phyloP scores from a whole-genome alignment of 179 eudicot genomes.

The Patellifolia procumbens region DNA sequence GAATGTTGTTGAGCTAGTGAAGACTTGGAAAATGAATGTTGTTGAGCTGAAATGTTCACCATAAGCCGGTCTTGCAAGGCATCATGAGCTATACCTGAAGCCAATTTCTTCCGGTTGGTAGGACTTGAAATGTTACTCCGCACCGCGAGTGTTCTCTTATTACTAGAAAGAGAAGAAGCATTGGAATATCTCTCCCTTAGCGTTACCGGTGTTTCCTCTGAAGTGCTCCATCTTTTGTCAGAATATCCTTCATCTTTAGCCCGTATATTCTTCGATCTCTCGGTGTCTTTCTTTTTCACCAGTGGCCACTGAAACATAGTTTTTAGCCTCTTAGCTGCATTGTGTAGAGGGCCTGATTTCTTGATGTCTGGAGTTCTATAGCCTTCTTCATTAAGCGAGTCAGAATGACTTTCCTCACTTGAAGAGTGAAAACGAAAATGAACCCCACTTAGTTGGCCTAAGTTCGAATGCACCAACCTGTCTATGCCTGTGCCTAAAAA shows the following conservation, averaged over 20 bases:
- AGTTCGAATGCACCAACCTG: conserved; percentile 32
- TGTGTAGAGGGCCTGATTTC: conserved; percentile 36
- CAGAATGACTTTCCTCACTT: conserved; percentile 44
- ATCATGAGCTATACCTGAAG: conserved; percentile 59
- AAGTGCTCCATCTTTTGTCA: conserved; percentile 29
- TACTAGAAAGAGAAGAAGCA: conserved; percentile 47
- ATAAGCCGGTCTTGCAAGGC: conserved; percentile 55
- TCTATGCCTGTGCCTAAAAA: conserved; percentile 58
- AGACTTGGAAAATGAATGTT: conserved; percentile 11
- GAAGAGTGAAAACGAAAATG: conserved; percentile 37
- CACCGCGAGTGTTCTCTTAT: conserved; percentile 70
- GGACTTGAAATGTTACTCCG: conserved; percentile 86
- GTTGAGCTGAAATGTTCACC: conserved; percentile 27
- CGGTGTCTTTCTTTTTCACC: conserved; percentile 36
- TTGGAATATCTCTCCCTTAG: conserved; percentile 65
- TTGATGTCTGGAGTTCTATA: conserved; percentile 32
- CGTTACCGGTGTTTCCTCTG: conserved; percentile 55
- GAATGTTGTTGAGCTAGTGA: conserved; percentile 20
- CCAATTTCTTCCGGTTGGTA: conserved; percentile 66
- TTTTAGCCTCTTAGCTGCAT: conserved; percentile 55
- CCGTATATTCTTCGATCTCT: conserved; percentile 33
- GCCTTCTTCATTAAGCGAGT: conserved; percentile 33
- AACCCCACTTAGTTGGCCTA: conserved; percentile 26
- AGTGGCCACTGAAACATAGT: conserved; percentile 65
- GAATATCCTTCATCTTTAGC: conserved; percentile 22